Base-by-base conservation (phyloP, 2,329 filamentous ascomycete genomes). In the Elsinoe ampelina region DNA sequence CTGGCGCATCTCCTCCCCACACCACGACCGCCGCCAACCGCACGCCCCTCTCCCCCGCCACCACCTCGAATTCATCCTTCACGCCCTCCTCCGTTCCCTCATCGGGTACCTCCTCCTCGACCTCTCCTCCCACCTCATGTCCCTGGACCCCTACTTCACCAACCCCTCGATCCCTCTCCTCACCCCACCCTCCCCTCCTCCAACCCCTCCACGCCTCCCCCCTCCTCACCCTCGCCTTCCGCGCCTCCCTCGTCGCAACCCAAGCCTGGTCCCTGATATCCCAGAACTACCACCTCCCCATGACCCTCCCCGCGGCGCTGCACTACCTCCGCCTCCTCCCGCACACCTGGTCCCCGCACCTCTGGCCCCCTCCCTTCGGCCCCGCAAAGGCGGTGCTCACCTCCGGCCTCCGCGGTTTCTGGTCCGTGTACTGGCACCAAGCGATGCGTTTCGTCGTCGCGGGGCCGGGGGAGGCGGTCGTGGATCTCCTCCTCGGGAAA, bases 391-490 rank as follows among this genome's bases (percentile, higher is more conserved):
- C 57, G 6, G 58, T 65, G 22, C 57, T 64, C 13, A 43, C 58
- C 5, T 43, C 59, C 26, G 66, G 66, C 13, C 54, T 68, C 0
- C 52, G 64, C 4, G 66, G 65, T 8, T 63, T 68, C 30, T 68
- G 67, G 67, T 63, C 65, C 6, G 30, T 19, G 13, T 68, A 64
- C 55, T 68, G 67, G 67, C 67, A 68, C 57, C 67, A 68, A 59
- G 65, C 62, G 22, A 65, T 68, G 63, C 61, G 67, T 8, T 59
- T 60, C 48, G 56, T 60, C 6, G 61, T 62, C 1, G 60, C 63
- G 3, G 62, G 61, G 38, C 62, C 64, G 2, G 67, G 66, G 4
- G 58, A 63, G 30, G 62, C 59, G 34, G 4, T 68, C 2, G 61
- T 63, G 2, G 59, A 61, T 34, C 41, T 48, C 8, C n/a, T 66